phyloP scores from a whole-genome alignment of 2,329 filamentous ascomycete species.

The Aureobasidium sp. region DNA sequence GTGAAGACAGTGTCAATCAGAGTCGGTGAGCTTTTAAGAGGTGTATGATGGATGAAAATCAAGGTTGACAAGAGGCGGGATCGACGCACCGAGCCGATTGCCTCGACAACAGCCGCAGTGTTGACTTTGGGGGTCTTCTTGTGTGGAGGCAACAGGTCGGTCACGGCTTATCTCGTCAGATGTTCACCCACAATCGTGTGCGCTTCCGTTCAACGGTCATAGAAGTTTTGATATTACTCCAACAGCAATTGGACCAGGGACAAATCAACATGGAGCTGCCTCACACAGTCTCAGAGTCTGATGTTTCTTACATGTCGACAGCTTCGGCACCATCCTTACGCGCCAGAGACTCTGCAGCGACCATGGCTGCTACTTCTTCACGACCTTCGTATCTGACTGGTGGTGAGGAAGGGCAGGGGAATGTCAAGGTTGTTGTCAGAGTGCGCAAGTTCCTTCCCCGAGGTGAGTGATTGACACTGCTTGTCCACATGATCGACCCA shows the following conservation, averaged over 20 bases:
- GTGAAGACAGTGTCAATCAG: no score
- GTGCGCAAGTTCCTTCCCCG: slow-evolving; percentile 42
- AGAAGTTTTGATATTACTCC: slow-evolving; percentile 11
- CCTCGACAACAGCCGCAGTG: slow-evolving; percentile 5
- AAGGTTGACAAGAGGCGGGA: background rate
- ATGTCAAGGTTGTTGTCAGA: slow-evolving; percentile 47
- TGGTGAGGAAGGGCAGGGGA: slow-evolving; percentile 36
- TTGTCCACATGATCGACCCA: background rate
- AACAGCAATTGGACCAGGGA: background rate
- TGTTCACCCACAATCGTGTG: slow-evolving; percentile 13
- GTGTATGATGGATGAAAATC: no score
- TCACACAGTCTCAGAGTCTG: slow-evolving; percentile 8
- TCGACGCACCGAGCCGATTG: slow-evolving; percentile 6
- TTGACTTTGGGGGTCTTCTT: slow-evolving; percentile 11
- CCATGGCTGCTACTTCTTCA: slow-evolving; percentile 23
- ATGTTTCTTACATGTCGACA: slow-evolving; percentile 23
- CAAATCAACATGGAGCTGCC: background rate
- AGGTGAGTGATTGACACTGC: slow-evolving; percentile 28
- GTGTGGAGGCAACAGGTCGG: slow-evolving; percentile 1
- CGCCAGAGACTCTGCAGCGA: slow-evolving; percentile 27
- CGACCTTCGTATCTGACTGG: slow-evolving; percentile 17
- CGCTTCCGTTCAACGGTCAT: slow-evolving; percentile 7
- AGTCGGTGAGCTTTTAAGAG: no score
- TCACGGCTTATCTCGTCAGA: slow-evolving; percentile 3
- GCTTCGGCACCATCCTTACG: slow-evolving; percentile 38